phyloP scores from a whole-genome alignment of 176 grass and related monocot species.

The Oryza rufipogon region DNA sequence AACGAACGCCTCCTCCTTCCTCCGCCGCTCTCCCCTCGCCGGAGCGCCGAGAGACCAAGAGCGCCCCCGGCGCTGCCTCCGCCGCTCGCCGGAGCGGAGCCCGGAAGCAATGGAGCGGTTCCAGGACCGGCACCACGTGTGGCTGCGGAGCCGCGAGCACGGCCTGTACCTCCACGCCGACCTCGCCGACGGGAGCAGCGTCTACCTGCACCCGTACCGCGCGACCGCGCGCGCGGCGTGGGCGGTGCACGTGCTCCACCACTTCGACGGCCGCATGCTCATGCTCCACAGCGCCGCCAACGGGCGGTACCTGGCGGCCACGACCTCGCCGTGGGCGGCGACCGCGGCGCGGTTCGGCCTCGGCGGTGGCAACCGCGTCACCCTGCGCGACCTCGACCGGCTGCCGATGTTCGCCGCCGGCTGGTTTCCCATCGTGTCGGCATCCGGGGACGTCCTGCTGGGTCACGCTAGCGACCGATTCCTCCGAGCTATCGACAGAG shows the following conservation, averaged over 20 bases:
- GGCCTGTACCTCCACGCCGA: neutral
- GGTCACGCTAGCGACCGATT: neutral
- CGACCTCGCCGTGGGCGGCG: neutral
- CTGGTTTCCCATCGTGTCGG: neutral
- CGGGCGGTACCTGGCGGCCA: neutral
- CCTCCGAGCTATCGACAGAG: conserved; percentile 32
- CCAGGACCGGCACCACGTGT: conserved; percentile 8
- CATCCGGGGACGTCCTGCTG: neutral
- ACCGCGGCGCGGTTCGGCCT: neutral
- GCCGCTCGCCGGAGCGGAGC: too few species aligned
- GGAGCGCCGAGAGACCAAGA: too few species aligned
- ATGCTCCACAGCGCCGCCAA: conserved; percentile 9
- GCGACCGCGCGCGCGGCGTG: neutral
- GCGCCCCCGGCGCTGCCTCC: too few species aligned
- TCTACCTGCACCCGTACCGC: neutral
- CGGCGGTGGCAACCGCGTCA: neutral
- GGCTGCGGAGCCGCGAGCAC: neutral
- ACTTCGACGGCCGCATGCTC: neutral
- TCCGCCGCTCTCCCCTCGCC: too few species aligned
- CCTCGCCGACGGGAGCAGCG: neutral
- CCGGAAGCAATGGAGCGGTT: conserved; percentile 31
- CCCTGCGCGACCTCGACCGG: neutral
- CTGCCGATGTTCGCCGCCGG: neutral
- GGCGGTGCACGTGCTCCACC: conserved; percentile 4
- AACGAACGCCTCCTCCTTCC: neutral